Percentiles rank a stretch among this genome's conserved stretches.
These are phyloP conservation scores for Globisporangium cystogenes DNA, from an alignment of 352 stramenopile species.

Conservation along the genomic window DNA sequence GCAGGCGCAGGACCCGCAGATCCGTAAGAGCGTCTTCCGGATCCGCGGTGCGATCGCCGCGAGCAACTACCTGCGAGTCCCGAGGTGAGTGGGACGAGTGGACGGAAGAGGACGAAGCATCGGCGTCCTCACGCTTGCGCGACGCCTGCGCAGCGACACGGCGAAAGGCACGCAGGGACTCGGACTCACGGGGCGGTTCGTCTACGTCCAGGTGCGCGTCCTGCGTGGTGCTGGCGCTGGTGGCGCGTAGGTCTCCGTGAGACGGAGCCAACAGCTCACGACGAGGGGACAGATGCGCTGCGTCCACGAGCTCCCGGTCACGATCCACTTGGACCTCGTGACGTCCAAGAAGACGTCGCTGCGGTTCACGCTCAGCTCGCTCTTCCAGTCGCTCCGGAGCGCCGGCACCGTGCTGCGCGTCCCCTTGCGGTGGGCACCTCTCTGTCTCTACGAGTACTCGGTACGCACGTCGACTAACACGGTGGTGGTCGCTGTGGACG, in stretches of 20 bases:
- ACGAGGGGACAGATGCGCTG: slow-evolving; percentile 24
- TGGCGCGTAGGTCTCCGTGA: no score
- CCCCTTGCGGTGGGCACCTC: slow-evolving; percentile 29
- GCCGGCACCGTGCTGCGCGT: slow-evolving; percentile 56
- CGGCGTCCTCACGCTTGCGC: no score
- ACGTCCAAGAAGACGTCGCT: slow-evolving; percentile 63
- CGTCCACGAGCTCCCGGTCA: slow-evolving; percentile 33
- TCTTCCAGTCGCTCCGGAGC: slow-evolving; percentile 51
- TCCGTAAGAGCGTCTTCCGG: slow-evolving; percentile 78
- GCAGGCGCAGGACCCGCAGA: slow-evolving; percentile 48
- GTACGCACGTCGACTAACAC: no score
- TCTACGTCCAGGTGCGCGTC: slow-evolving; percentile 58
- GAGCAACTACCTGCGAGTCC: slow-evolving; percentile 71
- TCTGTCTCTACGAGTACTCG: no score
- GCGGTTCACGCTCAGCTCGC: slow-evolving; percentile 66
- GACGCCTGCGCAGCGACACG: slow-evolving; percentile 33
- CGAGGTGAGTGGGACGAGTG: slow-evolving; percentile 24
- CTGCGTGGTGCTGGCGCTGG: background rate
- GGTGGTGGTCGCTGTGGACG: no score
- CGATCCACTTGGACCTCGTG: slow-evolving; percentile 64
- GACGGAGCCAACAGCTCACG: background rate
- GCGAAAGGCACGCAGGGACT: slow-evolving; percentile 47
- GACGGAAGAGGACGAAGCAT: no score
- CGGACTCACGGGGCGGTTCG: slow-evolving; percentile 57
- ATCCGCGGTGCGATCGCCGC: slow-evolving; percentile 67